Base-by-base conservation (phyloP, 805 yeast species). In the Candida bentonensis region DNA sequence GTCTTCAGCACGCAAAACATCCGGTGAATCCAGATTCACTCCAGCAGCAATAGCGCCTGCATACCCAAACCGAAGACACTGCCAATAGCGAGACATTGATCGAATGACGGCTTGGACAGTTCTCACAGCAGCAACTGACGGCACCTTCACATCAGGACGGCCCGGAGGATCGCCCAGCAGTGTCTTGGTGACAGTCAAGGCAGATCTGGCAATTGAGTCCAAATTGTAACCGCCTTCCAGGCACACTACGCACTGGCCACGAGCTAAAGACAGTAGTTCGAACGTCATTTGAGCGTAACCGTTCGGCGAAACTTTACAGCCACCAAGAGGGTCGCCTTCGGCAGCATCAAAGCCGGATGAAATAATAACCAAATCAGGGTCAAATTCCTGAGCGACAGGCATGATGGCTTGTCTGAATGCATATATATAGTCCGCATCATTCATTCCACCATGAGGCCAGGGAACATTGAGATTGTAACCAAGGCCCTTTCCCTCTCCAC, bases 291-390 rank as follows among this genome's bases (percentile, higher is more conserved):
- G 88, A 5, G 95, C 96, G 60, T 92, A 92, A 13, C 96, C 95
- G 30, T 87, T 82, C 1, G 98, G 98, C 0, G 95, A 73, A 1
- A 92, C 94, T 59, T 85, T 94, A 61, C 96, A 92, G 41, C 89
- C 95, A 9, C 98, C 99, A 50, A 92, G 84, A 47, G 86, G 80
- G 62, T 92, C 99, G 47, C 97, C 97, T 55, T 85, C 95, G 1
- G 99, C 99, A 20, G 98, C 98, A 65, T 92, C 99, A 55, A 92
- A 92, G 0, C 99, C 99, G 0, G 97, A 79, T 17, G 95, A 84
- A 25, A 92, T 79, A 27, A 92, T 85, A 3, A 88, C 89, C 50
- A 92, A 69, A 64, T 92, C 98, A 0, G 99, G 96, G 56, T 79
- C 79, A 55, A 81, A 92, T 60, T 92, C 98, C 46, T 78, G 64